Conservation (phyloP, 2,329 filamentous ascomycete species). For the Trichoderma sp. region DNA sequence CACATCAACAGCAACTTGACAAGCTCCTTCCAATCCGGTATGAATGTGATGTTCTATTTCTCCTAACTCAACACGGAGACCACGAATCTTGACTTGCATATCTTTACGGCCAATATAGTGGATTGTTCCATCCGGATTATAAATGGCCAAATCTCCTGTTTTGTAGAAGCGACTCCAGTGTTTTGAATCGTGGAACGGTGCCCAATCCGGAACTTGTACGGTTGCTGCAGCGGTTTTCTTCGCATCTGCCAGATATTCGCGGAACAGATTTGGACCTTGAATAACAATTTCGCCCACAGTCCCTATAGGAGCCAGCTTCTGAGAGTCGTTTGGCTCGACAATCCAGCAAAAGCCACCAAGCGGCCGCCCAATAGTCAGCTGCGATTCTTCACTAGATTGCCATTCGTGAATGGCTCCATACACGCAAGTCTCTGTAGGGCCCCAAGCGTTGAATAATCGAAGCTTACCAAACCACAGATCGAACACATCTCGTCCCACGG, state of each 20-base stretch:
- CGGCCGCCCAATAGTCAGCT: not conserved
- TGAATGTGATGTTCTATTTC: constrained; percentile 15
- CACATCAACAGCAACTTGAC: constrained; percentile 19
- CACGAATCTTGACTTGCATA: constrained; percentile 1
- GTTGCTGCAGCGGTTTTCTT: not conserved
- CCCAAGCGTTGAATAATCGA: not conserved
- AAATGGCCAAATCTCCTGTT: constrained; percentile 4
- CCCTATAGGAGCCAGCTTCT: constrained; percentile 8
- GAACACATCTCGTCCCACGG: not conserved
- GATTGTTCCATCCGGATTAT: not conserved
- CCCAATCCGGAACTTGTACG: constrained; percentile 4
- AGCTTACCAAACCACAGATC: constrained; percentile 9
- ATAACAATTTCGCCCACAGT: constrained; percentile 14
- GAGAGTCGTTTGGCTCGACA: constrained; percentile 4
- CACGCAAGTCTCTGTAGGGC: constrained; percentile 7
- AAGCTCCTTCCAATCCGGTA: not conserved
- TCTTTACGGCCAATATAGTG: constrained; percentile 4
- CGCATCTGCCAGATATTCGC: constrained; percentile 8
- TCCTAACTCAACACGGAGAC: constrained; percentile 1
- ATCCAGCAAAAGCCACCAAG: constrained; percentile 18
- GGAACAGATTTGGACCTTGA: constrained; percentile 4
- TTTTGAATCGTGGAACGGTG: not conserved
- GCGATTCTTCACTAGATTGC: not conserved
- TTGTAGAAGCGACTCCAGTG: constrained; percentile 13
- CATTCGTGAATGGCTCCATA: constrained; percentile 16